Evolutionary conservation across 371 early-diverging fungal genomes (phyloP), one percentile per base, ranked within the genome.

Genomic region (Fennellomyces sp.): DNA sequence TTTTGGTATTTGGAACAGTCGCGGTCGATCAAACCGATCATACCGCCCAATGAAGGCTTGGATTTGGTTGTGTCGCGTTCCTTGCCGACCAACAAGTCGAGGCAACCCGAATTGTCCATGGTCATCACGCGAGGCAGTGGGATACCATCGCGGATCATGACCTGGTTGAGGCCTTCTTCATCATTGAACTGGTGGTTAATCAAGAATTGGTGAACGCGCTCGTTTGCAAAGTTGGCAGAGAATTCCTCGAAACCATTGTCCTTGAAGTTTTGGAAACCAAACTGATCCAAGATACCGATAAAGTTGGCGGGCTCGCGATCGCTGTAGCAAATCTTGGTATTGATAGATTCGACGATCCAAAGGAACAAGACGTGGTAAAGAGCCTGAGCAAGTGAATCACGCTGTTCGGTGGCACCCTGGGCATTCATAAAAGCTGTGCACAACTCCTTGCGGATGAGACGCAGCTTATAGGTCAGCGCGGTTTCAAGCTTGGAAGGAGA

Each of bases 221-320:
- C 96, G 64, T 91, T 93, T 35, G 95, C 93, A 66, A 91, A 86
- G 66, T 97, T 95, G 66, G 68, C 63, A 8, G 86, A 83, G 61
- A 96, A 89, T 54, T 90, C 87, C 65, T 94, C 90, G 67, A 93
- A 93, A 3, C 80, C 61, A 61, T 75, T 62, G 60, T 66, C 23
- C 35, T 67, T 17, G 60, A 68, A 75, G 47, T 72, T 72, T 60
- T 87, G 76, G 67, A 76, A 83, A 3, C 92, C 92, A 42, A 83
- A 81, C 63, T 87, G 85, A 60, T 93, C 91, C 50, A 93, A 71
- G 5, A 93, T 72, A n/a, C 89, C 90, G 30, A 94, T 77, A 54
- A 92, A 87, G 68, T 91, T 91, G 35, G 83, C 80, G 11, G 88
- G 85, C 25, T 82, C 84, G 29, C 78, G 77, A 12, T 73, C 76